Evolutionary conservation across 2,329 filamentous ascomycete species (phyloP).

Genomic region (Colletotrichum cuscutae): DNA sequence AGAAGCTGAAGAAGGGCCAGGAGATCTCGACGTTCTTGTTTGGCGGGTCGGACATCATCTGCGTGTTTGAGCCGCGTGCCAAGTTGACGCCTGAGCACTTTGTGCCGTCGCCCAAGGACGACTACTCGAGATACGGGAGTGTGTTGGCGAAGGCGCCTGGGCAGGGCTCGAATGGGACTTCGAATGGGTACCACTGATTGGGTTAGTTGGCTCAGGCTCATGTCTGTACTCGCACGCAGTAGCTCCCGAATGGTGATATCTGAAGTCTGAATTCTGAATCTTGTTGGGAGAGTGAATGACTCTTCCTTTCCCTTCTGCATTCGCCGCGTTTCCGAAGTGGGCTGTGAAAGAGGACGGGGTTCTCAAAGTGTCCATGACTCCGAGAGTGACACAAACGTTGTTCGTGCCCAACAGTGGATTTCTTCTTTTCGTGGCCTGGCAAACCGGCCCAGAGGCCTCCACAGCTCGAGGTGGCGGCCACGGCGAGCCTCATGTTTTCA

Average conservation of each 20-base stretch:
- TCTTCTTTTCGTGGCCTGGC: not conserved
- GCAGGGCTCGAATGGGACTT: not conserved
- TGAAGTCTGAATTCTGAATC: not conserved
- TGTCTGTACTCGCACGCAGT: not conserved
- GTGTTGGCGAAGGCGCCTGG: slow-evolving; percentile 29
- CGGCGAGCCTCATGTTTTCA: not conserved
- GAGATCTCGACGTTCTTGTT: slow-evolving; percentile 55
- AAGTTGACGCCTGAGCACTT: slow-evolving; percentile 35
- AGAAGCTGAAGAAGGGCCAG: slow-evolving; percentile 49
- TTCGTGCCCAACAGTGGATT: not conserved
- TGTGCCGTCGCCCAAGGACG: slow-evolving; percentile 30
- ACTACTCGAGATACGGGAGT: slow-evolving; percentile 38
- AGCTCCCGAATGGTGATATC: not conserved
- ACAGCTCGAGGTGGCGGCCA: not conserved
- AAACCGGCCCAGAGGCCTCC: not conserved
- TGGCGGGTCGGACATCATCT: slow-evolving; percentile 53
- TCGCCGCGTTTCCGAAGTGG: not conserved
- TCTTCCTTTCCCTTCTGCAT: not conserved
- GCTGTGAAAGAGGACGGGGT: not conserved
- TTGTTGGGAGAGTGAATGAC: not conserved
- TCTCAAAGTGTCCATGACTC: not conserved
- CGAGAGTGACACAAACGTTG: not conserved
- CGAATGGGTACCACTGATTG: not conserved
- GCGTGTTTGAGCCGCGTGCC: slow-evolving; percentile 48
- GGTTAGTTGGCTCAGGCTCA: not conserved